Percentiles rank a stretch among this genome's conserved stretches.
phyloP scores from a whole-genome alignment of 495 filamentous ascomycete genomes.

The Aspergillus nanangensis region DNA sequence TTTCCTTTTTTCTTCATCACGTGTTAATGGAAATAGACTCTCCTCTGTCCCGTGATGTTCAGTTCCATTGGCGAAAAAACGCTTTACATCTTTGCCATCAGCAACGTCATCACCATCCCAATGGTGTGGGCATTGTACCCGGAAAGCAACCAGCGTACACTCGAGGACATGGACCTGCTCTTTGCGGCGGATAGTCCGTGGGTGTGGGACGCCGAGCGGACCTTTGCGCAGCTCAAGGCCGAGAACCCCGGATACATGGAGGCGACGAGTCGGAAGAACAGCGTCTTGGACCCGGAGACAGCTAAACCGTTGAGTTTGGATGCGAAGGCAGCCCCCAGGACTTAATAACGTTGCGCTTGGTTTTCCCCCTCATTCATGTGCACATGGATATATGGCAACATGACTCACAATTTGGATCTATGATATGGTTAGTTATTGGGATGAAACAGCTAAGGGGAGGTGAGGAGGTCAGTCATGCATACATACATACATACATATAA shows the following conservation, averaged over 20 bases:
- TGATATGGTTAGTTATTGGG: too few species aligned
- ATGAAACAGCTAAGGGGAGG: too few species aligned
- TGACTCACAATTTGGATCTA: too few species aligned
- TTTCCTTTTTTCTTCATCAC: too few species aligned
- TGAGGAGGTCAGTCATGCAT: too few species aligned
- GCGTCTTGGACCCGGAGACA: constrained; percentile 46
- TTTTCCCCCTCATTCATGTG: too few species aligned
- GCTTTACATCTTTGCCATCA: constrained; percentile 61
- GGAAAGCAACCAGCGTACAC: constrained; percentile 61
- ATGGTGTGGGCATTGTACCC: constrained; percentile 69
- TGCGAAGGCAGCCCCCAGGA: too few species aligned
- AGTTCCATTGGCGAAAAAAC: constrained; percentile 58
- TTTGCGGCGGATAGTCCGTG: constrained; percentile 57
- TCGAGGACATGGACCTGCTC: constrained; percentile 66
- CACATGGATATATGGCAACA: too few species aligned
- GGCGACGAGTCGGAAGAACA: constrained; percentile 39
- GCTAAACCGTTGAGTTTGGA: too few species aligned
- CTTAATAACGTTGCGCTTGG: too few species aligned
- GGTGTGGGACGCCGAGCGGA: constrained; percentile 63
- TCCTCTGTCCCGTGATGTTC: constrained; percentile 64
- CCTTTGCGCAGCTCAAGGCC: constrained; percentile 47
- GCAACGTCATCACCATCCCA: constrained; percentile 58
- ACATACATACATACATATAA: too few species aligned
- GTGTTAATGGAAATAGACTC: constrained; percentile 34
- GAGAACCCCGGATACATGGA: constrained; percentile 48